Evolutionary conservation across 495 filamentous ascomycete species (phyloP), one percentile per base, ranked within the genome.

Genomic region (Daldinia concentrica): DNA sequence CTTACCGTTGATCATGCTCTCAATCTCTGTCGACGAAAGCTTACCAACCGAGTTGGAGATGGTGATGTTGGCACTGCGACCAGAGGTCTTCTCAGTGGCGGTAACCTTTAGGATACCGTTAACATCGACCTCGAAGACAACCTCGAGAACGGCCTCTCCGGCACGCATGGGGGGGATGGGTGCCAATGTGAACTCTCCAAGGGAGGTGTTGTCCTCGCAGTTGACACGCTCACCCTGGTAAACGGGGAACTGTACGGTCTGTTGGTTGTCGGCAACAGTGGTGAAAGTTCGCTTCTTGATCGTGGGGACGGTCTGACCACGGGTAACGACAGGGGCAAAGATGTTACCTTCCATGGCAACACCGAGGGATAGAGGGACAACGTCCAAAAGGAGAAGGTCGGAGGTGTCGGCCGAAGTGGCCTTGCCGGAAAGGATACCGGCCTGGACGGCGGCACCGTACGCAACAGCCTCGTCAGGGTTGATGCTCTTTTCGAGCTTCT

Each of bases 51-150:
- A 97, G 89, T 99, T 99, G 80, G 93, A 95, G 84, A 99, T 99
- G 78, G 96, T 98, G 82, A 99, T 99, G 88, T 99, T 99, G 81
- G 95, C 95, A 77, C 88, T 94, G 76, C 96, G 93, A 74, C 95
- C 95, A 51, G 96, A 98, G 72, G 94, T 93, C 91, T 99, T 99
- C 87, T 99, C 95, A 41, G 94, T 97, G 71, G 95, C 95, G 72
- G 96, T 99, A 74, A 99, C 95, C 90, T 99, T 99, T 77, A 99
- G 91, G 82, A 99, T 98, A 90, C 95, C 95, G 85, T 99, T 99
- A 87, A 98, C 95, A 74, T 99, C 95, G 79, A 99, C 95, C 85
- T 99, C 95, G 83, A 99, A 98, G 79, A 98, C 94, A 76, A 95
- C 92, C 83, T 99, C 95, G 27, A 99, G 90, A 74, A 97, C 95